phyloP scores from a whole-genome alignment of 352 stramenopile genomes.

The Aphanomyces stellatus region DNA sequence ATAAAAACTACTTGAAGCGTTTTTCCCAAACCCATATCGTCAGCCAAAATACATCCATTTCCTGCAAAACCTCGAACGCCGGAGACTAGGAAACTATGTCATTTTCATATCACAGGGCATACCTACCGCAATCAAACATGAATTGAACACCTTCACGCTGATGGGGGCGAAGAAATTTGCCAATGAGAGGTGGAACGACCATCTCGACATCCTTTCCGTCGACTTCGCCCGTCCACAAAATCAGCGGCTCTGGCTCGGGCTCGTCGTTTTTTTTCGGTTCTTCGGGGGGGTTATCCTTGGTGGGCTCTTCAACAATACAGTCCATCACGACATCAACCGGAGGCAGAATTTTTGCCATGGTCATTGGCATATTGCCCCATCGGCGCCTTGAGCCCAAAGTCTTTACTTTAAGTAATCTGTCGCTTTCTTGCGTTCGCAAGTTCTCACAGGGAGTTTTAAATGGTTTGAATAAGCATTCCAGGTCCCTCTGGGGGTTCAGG shows the following conservation, averaged over 20 bases:
- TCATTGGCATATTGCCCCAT: conserved; percentile 38
- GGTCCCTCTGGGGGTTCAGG: conserved; percentile 44
- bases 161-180: conserved; percentile 93
- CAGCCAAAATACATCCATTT: conserved; percentile 77
- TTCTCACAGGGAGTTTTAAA: conserved; percentile 75
- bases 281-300: conserved; percentile 6
- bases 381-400: conserved; percentile 72
- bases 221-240: conserved; percentile 71
- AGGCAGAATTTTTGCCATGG: conserved; percentile 50
- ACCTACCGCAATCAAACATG: conserved; percentile 93
- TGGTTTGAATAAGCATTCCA: conserved; percentile 43
- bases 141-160: conserved; percentile 95
- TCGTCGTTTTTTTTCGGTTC: conserved; percentile 23
- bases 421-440: conserved; percentile 57
- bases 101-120: background rate
- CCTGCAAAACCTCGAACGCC: conserved; percentile 66
- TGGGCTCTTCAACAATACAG: conserved; percentile 29
- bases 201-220: conserved; percentile 44
- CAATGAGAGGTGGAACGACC: conserved; percentile 85
- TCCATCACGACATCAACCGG: conserved; percentile 48
- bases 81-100: conserved; percentile 23
- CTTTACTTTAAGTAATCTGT: conserved; percentile 66
- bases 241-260: conserved; percentile 43
- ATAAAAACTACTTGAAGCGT: conserved; percentile 35
- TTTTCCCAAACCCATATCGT: conserved; percentile 85